Conservation (phyloP, 768 basidiomycete genomes). For the Kwoniella pini region DNA sequence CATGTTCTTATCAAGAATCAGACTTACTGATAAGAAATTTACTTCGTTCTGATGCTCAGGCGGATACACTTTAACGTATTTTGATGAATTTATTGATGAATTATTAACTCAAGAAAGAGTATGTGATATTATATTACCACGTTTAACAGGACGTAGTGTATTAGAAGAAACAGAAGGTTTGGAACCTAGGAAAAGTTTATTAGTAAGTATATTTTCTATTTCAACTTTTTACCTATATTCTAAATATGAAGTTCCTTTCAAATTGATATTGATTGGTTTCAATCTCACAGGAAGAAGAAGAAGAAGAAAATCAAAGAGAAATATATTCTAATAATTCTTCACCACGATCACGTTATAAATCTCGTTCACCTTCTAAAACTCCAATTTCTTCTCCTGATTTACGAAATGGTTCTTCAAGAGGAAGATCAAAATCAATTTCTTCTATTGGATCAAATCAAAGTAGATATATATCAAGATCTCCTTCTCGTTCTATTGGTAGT, state of each 20-base stretch:
- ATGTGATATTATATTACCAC: constrained; percentile 93
- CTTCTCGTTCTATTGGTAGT: constrained; percentile 26
- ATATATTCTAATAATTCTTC: constrained; percentile 4
- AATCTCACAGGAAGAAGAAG: constrained; percentile 42
- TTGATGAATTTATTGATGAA: constrained; percentile 88
- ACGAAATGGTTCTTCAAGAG: constrained; percentile 9
- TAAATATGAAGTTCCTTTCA: no score
- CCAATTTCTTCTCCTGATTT: constrained; percentile 39
- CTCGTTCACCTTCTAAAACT: constrained; percentile 35
- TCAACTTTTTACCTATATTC: no score
- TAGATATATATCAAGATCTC: constrained; percentile 42
- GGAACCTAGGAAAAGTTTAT: constrained; percentile 70
- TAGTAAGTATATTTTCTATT: constrained; percentile 58
- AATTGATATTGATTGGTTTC: no score
- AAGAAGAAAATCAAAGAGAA: constrained; percentile 5
- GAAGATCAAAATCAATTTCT: constrained; percentile 23
- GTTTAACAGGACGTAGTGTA: constrained; percentile 77
- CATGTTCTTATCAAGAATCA: no score
- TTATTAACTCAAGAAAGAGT: constrained; percentile 86
- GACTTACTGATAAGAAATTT: no score
- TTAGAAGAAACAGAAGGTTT: constrained; percentile 92
- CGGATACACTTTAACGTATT: constrained; percentile 79
- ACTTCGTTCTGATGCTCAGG: constrained; percentile 57
- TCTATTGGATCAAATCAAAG: constrained; percentile 21
- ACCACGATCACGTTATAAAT: constrained; percentile 23